A percentile compares a stretch with the other conserved stretches of the same genome.
Conservation (phyloP, 257 asterid genomes). For the Solanum verrucosum region DNA sequence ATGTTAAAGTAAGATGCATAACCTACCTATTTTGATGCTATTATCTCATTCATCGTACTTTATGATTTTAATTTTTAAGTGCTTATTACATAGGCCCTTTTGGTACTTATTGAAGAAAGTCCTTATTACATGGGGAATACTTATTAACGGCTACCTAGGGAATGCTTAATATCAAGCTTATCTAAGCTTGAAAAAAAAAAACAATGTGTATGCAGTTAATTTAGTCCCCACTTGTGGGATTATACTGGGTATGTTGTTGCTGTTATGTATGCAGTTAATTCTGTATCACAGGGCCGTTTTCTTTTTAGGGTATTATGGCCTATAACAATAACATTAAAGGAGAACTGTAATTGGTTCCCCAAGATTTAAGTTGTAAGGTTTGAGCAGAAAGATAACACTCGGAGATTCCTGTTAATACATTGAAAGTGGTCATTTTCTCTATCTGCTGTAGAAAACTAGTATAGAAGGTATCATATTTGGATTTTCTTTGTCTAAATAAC, state of each 20-base stretch:
- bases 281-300: not conserved
- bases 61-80: not conserved
- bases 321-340: not conserved
- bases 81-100: not conserved
- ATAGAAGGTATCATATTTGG: not conserved
- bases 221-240: not conserved
- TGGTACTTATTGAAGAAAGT: not conserved
- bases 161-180: not conserved
- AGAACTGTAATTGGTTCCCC: not conserved
- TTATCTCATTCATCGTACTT: not conserved
- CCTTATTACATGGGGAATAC: not conserved
- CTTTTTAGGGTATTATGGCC: not conserved
- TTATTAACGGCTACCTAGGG: not conserved
- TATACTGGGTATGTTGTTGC: not conserved
- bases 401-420: too few relatives aligned
- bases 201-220: not conserved
- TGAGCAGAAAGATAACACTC: too few relatives aligned
- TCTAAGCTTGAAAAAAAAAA: not conserved
- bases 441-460: not conserved
- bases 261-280: not conserved
- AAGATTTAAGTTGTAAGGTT: not conserved
- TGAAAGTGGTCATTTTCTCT: not conserved
- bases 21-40: not conserved
- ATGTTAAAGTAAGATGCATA: slow-evolving; percentile 60
- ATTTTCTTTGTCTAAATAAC: not conserved